phyloP scores from a whole-genome alignment of 345 rosid genomes.

The Populus alba region DNA sequence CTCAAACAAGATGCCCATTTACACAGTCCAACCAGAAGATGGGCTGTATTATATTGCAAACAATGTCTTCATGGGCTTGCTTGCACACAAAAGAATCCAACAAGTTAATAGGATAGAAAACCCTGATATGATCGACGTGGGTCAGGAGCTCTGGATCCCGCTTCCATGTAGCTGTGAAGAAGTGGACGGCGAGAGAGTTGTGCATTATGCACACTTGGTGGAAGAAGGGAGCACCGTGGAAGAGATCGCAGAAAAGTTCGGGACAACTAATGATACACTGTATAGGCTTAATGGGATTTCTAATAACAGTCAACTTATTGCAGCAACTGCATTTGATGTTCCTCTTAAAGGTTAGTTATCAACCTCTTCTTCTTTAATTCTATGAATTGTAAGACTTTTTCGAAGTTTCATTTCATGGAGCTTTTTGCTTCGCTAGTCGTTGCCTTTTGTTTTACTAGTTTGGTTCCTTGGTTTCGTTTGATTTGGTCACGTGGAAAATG shows the following conservation, averaged over 20 bases:
- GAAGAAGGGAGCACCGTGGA: conserved; percentile 37
- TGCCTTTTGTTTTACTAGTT: too few relatives aligned
- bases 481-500: too few relatives aligned
- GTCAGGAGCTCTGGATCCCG: conserved; percentile 53
- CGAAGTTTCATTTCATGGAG: too few relatives aligned
- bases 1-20: conserved; percentile 40
- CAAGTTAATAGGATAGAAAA: conserved; percentile 31
- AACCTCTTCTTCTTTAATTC: not conserved
- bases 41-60: conserved; percentile 38
- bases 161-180: conserved; percentile 67
- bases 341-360: conserved; percentile 55
- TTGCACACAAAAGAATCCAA: conserved; percentile 29
- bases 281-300: conserved; percentile 43
- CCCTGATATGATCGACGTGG: conserved; percentile 15
- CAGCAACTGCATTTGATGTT: conserved; percentile 44
- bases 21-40: conserved; percentile 45
- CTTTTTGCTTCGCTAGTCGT: not conserved
- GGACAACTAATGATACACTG: conserved; percentile 33
- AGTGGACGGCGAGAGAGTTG: conserved; percentile 38
- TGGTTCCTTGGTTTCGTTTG: too few relatives aligned
- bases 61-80: conserved; percentile 30
- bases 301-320: conserved; percentile 27
- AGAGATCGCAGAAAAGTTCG: conserved; percentile 45
- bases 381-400: too few relatives aligned
- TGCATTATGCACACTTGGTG: conserved; percentile 63